These are phyloP conservation scores for Cladosporium cucumerinum DNA, from an alignment of 2,329 filamentous ascomycete genomes.

Conservation along the genomic window DNA sequence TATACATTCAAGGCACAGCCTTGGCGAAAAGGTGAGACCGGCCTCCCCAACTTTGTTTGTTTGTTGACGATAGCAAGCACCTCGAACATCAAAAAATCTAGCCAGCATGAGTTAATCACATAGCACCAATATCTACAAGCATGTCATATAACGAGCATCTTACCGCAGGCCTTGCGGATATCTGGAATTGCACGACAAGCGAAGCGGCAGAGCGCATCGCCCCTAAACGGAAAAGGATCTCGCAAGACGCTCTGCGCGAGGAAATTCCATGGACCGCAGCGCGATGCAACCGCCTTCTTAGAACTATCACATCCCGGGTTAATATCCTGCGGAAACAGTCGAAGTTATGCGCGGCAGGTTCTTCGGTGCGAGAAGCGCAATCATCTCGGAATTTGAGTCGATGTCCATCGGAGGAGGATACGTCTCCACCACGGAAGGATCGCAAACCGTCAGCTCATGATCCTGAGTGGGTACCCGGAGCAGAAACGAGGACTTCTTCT, in stretches of 20 bases:
- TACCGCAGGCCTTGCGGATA: neutral
- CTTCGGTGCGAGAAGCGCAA: neutral
- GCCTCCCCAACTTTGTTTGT: constrained; percentile 6
- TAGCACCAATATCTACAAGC: neutral
- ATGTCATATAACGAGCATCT: constrained; percentile 17
- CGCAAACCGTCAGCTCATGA: constrained; percentile 14
- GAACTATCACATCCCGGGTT: constrained; percentile 42
- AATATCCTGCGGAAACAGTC: constrained; percentile 35
- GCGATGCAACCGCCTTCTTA: constrained; percentile 42
- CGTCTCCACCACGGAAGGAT: neutral
- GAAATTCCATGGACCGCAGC: constrained; percentile 41
- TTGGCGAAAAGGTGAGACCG: constrained; percentile 1
- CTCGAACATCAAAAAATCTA: neutral
- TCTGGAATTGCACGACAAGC: constrained; percentile 7
- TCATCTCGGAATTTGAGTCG: neutral
- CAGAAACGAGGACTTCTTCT: neutral
- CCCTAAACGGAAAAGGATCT: constrained; percentile 17
- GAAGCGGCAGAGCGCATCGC: constrained; percentile 4
- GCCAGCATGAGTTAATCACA: neutral
- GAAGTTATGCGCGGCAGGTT: neutral
- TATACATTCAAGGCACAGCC: neutral
- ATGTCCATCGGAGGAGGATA: neutral
- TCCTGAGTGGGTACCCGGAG: constrained; percentile 22
- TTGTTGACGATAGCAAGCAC: constrained; percentile 9
- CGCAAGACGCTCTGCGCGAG: neutral